Base-by-base conservation (phyloP, 768 basidiomycete genomes). In the Phylloporus sp. region DNA sequence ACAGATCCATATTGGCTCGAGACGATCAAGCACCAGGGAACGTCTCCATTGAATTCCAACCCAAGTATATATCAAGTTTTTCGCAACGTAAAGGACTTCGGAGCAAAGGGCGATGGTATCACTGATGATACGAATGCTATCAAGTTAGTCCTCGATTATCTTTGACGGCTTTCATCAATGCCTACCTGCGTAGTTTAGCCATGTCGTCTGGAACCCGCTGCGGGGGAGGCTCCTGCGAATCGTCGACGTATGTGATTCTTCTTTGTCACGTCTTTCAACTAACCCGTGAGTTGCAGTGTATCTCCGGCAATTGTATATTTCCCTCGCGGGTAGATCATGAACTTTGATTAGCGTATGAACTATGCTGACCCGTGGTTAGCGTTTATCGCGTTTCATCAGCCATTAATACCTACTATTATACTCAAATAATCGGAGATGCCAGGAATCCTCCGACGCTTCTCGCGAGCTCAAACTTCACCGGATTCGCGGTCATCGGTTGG, bases 61-160 rank as follows among this genome's bases (percentile, higher is more conserved):
- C n/a, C 50, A 21, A 71, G 60, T 33, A 60, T 65, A 6, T 90
- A 88, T 61, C 69, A 79, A 39, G 84, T 88, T 13, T 88, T 86
- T 63, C 76, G 87, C 32, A 89, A 88, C 56, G 86, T 90, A 38
- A 86, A 84, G 50, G 71, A 74, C 44, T 76, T 69, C 49, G 72
- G 79, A 42, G 79, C 79, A 41, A 69, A 62, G 42, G 72, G 71
- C n/a, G 78, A 86, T 64, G 87, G 87, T 44, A 65, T 79, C 2
- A 76, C 80, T 6, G 87, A 90, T 56, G 88, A 90, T 53, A 86
- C 87, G 6, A 75, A 67, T 20, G 85, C 87, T 3, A 86, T 87
- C 62, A 86, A 84, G 84, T 82, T 42, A 15, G 43, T 33, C 34
- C 5, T 47, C 31, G 20, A 46, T 8, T 6, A 3, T 32, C 5